These are phyloP conservation scores for Nidula microcarpa DNA, from an alignment of 768 basidiomycete genomes.

Conservation along the genomic window DNA sequence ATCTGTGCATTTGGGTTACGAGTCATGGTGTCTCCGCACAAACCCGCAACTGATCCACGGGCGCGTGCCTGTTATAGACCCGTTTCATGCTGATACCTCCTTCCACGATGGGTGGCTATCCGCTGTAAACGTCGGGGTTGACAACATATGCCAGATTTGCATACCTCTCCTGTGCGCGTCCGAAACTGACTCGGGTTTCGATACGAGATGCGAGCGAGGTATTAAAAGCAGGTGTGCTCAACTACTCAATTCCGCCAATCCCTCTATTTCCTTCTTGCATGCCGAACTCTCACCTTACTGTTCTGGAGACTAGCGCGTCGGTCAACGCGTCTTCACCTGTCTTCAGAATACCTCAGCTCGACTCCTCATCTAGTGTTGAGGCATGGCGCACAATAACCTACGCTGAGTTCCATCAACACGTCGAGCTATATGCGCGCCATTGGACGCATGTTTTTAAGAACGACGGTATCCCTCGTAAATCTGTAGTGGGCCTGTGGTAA, in stretches of 20 bases:
- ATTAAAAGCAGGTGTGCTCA: slow-evolving; percentile 5
- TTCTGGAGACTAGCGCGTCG: slow-evolving; percentile 55
- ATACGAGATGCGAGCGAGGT: neutral
- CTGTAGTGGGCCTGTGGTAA: slow-evolving; percentile 74
- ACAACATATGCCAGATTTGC: slow-evolving; percentile 20
- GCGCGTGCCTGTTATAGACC: slow-evolving; percentile 27
- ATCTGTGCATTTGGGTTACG: slow-evolving; percentile 23
- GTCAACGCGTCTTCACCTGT: slow-evolving; percentile 46
- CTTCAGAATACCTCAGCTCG: slow-evolving; percentile 56
- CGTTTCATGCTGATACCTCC: slow-evolving; percentile 27
- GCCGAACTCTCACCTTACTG: slow-evolving; percentile 56
- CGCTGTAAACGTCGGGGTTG: slow-evolving; percentile 2
- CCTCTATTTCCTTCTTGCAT: slow-evolving; percentile 21
- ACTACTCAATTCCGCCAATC: slow-evolving; percentile 8
- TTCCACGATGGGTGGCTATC: slow-evolving; percentile 23
- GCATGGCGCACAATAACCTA: slow-evolving; percentile 66
- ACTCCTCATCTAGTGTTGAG: slow-evolving; percentile 37
- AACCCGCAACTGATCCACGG: slow-evolving; percentile 29
- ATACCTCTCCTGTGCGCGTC: slow-evolving; percentile 16
- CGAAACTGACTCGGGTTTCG: slow-evolving; percentile 26
- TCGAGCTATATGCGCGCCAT: slow-evolving; percentile 61
- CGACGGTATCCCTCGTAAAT: slow-evolving; percentile 44
- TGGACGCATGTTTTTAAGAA: slow-evolving; percentile 52
- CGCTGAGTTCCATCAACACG: slow-evolving; percentile 57
- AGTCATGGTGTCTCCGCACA: slow-evolving; percentile 29